Conservation (phyloP, 2,329 filamentous ascomycete genomes). For the Diaporthe ilicicola region DNA sequence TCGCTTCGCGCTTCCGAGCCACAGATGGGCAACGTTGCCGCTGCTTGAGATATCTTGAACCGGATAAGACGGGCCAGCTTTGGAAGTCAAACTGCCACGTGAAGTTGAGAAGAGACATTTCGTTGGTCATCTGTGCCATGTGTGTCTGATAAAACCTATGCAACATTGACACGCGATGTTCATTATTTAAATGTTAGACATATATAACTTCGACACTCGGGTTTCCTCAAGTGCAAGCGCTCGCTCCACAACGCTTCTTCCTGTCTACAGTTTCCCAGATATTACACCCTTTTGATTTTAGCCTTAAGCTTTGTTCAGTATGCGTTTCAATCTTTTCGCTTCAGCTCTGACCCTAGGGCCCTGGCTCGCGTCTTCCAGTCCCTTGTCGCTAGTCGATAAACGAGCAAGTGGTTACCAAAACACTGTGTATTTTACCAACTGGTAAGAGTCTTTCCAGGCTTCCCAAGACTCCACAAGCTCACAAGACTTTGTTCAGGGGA, state of each 20-base stretch:
- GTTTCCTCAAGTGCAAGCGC: background rate
- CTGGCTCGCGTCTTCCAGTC: constrained; percentile 10
- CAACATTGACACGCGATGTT: constrained; percentile 7
- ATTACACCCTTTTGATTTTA: background rate
- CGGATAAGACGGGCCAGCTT: background rate
- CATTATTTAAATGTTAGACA: constrained; percentile 5
- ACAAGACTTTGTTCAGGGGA: constrained; percentile 53
- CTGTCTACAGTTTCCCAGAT: background rate
- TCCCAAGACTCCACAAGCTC: background rate
- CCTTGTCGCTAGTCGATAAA: constrained; percentile 4
- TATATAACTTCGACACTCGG: background rate
- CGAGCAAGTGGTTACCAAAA: constrained; percentile 48
- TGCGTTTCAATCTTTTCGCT: constrained; percentile 3
- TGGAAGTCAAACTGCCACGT: constrained; percentile 9
- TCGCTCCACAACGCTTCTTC: background rate
- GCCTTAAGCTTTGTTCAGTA: background rate
- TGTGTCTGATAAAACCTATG: constrained; percentile 2
- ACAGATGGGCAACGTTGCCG: constrained; percentile 14
- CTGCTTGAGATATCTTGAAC: background rate
- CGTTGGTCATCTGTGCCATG: constrained; percentile 2
- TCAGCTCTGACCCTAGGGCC: background rate
- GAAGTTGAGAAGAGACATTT: background rate
- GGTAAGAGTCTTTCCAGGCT: constrained; percentile 43
- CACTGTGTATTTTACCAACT: constrained; percentile 59
- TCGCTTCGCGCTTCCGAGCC: background rate